A percentile compares a stretch with the other conserved stretches of the same genome.
phyloP scores from a whole-genome alignment of 2,329 filamentous ascomycete species.

The Cryoendolithus antarcticus region DNA sequence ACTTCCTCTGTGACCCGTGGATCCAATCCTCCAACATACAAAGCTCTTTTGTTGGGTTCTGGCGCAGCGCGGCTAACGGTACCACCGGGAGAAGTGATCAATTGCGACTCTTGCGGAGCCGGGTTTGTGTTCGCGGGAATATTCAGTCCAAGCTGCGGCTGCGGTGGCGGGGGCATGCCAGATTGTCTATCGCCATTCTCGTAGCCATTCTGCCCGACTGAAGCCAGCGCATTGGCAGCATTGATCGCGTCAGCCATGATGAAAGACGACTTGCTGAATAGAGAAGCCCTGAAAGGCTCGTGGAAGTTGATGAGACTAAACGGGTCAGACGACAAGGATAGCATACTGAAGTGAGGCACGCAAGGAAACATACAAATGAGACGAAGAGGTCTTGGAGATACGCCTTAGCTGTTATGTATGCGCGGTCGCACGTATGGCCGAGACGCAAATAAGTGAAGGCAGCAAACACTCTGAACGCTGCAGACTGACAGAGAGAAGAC shows the following conservation, averaged over 20 bases:
- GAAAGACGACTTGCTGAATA: conserved; percentile 9
- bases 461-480: too few species aligned
- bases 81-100: conserved; percentile 77
- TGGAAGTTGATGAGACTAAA: too few species aligned
- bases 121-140: conserved; percentile 96
- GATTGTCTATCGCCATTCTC: conserved; percentile 58
- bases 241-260: conserved; percentile 62
- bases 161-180: conserved; percentile 81
- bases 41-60: conserved; percentile 94
- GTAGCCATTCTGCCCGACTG: conserved; percentile 52
- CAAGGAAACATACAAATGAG: conserved; percentile 8
- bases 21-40: conserved; percentile 92
- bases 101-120: conserved; percentile 62
- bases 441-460: too few species aligned
- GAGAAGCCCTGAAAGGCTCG: too few species aligned
- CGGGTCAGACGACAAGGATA: conserved; percentile 14
- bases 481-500: too few species aligned
- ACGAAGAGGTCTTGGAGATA: not conserved
- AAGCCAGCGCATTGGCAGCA: conserved; percentile 51
- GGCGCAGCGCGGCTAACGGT: conserved; percentile 84
- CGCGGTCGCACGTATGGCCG: too few species aligned
- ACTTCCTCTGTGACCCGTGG: conserved; percentile 93
- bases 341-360: conserved; percentile 20
- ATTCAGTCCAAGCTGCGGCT: conserved; percentile 54
- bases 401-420: too few species aligned